Evolutionary conservation across 2,329 filamentous ascomycete species (phyloP), one percentile per base, ranked within the genome.

Genomic region (Colletotrichum graminicola): DNA sequence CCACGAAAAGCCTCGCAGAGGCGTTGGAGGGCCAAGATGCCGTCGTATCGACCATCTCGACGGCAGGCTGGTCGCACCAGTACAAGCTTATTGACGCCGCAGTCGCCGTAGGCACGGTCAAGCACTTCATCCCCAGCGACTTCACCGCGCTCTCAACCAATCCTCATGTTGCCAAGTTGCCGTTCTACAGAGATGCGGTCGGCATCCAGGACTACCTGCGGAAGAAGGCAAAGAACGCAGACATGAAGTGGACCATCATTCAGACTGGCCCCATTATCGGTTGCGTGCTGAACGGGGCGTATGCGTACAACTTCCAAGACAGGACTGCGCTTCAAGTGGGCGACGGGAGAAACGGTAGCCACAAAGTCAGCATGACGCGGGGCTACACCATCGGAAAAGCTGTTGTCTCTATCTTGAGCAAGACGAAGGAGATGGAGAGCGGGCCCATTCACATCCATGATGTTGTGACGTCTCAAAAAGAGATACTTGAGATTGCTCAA

Each of bases 1-100:
- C 66, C 3, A 76, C 84, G 2, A 77, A 83, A 0, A 85, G 85
- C 32, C 82, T 92, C n/a, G 83, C 79, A 0, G 73, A 80, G 1
- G 87, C 86, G 0, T 84, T 92, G 57, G 74, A 83, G 51, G 88
- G 85, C 56, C 85, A 90, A 66, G 89, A 91, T 73, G 89, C 86
- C 1, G 82, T 91, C 18, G 78, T 90, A 34, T 84, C 83, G 7
- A 79, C 84, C 2, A 4, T 41, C 79, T 89, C 45, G 82, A 80
- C 16, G 7, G 45, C 64, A 7, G 72, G 60, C 12, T 70, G 75
- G n/a, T 85, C 89, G 67, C 78, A 79, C 36, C 87, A 89, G 73
- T 79, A 80, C 47, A 81, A 80, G 45, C 77, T 89, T 67, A 84
- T 89, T 51, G 85, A 89, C 63, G 87, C 86, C 1, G 83, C 86